A percentile compares a stretch with the other conserved stretches of the same genome.
Evolutionary conservation across 352 stramenopile genomes (phyloP).

Genomic region (Pythium utonaiense): DNA sequence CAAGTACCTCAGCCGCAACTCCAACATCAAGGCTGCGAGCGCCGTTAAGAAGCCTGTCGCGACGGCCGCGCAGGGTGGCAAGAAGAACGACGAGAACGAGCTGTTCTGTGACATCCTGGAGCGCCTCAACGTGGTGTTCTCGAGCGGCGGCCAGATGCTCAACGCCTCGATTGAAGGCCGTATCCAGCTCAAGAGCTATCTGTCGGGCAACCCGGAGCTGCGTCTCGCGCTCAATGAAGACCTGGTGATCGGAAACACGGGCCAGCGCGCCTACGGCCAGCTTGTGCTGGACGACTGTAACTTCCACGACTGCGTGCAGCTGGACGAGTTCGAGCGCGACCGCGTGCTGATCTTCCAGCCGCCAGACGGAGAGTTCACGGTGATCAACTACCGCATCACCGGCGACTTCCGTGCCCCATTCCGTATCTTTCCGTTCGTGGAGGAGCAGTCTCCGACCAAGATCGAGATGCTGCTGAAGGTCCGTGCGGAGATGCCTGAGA

Average conservation of each 20-base stretch:
- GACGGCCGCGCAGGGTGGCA: no score
- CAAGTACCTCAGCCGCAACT: constrained; percentile 79
- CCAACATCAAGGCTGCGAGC: constrained; percentile 75
- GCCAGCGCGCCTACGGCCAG: constrained; percentile 79
- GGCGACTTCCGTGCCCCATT: constrained; percentile 97
- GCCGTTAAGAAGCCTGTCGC: constrained; percentile 89
- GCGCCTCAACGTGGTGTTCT: constrained; percentile 97
- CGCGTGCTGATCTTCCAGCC: constrained; percentile 87
- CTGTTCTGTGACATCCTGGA: constrained; percentile 99
- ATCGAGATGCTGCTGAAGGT: constrained; percentile 93
- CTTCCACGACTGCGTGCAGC: constrained; percentile 98
- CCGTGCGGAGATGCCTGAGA: constrained; percentile 90
- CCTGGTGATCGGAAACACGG: constrained; percentile 92
- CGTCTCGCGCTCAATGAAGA: constrained; percentile 96
- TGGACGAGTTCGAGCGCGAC: constrained; percentile 93
- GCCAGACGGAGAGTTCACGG: constrained; percentile 72
- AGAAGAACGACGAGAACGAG: no score
- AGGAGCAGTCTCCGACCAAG: constrained; percentile 94
- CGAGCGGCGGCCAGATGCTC: constrained; percentile 94
- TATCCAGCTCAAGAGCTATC: constrained; percentile 98
- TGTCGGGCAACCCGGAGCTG: constrained; percentile 97
- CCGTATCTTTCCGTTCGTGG: constrained; percentile 96
- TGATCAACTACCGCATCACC: constrained; percentile 98
- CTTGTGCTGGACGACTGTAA: constrained; percentile 98
- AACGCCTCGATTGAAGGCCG: constrained; percentile 98